Evolutionary conservation across 441 rosid genomes (phyloP), one percentile per base, ranked within the genome.

Genomic region (Pelargonium cotyledonis): DNA sequence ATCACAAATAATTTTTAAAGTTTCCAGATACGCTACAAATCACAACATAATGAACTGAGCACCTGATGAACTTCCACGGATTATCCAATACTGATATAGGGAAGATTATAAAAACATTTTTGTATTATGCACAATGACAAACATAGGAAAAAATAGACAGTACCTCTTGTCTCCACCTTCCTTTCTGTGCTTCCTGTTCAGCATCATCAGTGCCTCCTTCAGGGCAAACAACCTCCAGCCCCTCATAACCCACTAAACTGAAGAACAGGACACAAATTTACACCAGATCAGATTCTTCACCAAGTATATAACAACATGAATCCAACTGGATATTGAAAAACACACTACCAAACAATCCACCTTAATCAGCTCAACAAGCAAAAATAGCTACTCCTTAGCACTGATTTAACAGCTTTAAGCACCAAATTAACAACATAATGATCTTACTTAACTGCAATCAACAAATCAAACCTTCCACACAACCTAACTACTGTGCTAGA

Each of bases 81-180:
- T 23, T 8, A 46, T 11, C 14, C 53, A 8, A 46, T 10, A 46
- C 53, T 11, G 1, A 46, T 12, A n/a, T 10, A 2, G n/a, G 58
- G 38, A 51, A 51, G n/a, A 15, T 15, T 51, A 16, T 51, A 4
- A 16, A 2, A 12, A 51, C n/a, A 51, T n/a, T n/a, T n/a, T n/a
- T 10, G 15, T 10, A n/a, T 4, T 51, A 51, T 51, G 58, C 57
- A 49, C 4, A 2, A 58, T 58, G 63, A 18, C 26, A 9, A n/a
- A 15, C 2, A 3, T 31, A 0, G 0, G 0, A 29, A 46, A 53
- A 47, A 21, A n/a, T 46, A 21, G 2, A 18, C 44, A 19, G 76
- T 75, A 89, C 98, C 92, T 92, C 99, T 68, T 88, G 89, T 69
- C 77, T 89, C 99, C 98, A 95, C 81, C 98, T 86, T 75, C 99